Percentiles rank a stretch among this genome's conserved stretches.
phyloP scores from a whole-genome alignment of 257 asterid species.

The Mitragyna speciosa region DNA sequence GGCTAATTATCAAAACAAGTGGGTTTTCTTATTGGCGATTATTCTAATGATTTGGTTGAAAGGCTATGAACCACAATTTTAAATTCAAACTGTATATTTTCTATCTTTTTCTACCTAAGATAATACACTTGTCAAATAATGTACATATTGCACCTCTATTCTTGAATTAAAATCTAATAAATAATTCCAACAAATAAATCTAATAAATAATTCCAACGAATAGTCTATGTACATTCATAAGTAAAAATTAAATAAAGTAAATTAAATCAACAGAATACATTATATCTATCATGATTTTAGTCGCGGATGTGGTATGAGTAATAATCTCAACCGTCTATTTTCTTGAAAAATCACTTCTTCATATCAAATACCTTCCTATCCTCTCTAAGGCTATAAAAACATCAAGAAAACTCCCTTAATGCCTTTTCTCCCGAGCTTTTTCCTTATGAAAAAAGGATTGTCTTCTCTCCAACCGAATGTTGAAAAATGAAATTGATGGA shows the following conservation, averaged over 20 bases:
- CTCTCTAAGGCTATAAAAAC: background rate
- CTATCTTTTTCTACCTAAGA: background rate
- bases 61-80: slow-evolving; percentile 10
- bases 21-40: slow-evolving; percentile 26
- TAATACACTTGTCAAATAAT: slow-evolving; percentile 8
- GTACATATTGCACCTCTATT: background rate
- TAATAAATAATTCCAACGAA: background rate
- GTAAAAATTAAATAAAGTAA: background rate
- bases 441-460: background rate
- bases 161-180: no score
- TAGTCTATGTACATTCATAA: background rate
- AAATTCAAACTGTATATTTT: background rate
- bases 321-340: background rate
- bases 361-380: background rate
- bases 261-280: background rate
- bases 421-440: background rate
- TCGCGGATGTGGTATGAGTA: background rate
- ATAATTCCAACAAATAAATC: background rate
- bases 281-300: background rate
- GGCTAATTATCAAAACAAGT: slow-evolving; percentile 33
- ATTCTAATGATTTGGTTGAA: slow-evolving; percentile 29
- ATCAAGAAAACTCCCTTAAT: slow-evolving; percentile 12
- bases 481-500: slow-evolving; percentile 10
- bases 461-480: slow-evolving; percentile 7
- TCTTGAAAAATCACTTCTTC: background rate